These are phyloP conservation scores for Rheum nobile DNA, from an alignment of 148 eudicot species.

Conservation along the genomic window DNA sequence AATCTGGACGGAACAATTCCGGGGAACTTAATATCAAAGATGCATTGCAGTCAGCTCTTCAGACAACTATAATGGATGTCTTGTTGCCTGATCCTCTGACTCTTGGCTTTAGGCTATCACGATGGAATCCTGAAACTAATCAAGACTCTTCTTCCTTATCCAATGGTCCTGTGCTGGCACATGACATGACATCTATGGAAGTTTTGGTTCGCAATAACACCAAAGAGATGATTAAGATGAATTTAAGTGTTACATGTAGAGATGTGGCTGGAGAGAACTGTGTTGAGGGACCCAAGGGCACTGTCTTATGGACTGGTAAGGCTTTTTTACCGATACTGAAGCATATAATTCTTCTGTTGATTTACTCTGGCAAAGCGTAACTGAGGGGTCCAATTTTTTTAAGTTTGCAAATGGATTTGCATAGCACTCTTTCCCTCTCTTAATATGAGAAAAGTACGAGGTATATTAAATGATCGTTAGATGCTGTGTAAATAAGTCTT, in stretches of 20 bases:
- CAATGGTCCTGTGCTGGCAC: conserved; percentile 50
- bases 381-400: neutral
- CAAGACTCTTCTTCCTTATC: conserved; percentile 16
- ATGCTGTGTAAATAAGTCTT: neutral
- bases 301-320: conserved; percentile 90
- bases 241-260: conserved; percentile 72
- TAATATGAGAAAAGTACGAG: neutral
- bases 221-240: conserved; percentile 58
- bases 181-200: conserved; percentile 81
- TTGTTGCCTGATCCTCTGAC: conserved; percentile 91
- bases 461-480: neutral
- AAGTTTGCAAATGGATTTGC: neutral
- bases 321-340: neutral
- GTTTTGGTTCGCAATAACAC: conserved; percentile 94
- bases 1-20: conserved; percentile 88
- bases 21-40: conserved; percentile 94
- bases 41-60: conserved; percentile 84
- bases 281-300: conserved; percentile 67
- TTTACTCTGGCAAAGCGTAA: neutral
- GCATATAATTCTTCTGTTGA: neutral
- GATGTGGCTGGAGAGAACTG: conserved; percentile 98
- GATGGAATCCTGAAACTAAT: conserved; percentile 9
- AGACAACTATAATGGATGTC: conserved; percentile 94
- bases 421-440: neutral
- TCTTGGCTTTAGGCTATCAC: conserved; percentile 74